A percentile compares a stretch with the other conserved stretches of the same genome.
phyloP scores from a whole-genome alignment of 441 rosid genomes.

The Populus tomentosa region DNA sequence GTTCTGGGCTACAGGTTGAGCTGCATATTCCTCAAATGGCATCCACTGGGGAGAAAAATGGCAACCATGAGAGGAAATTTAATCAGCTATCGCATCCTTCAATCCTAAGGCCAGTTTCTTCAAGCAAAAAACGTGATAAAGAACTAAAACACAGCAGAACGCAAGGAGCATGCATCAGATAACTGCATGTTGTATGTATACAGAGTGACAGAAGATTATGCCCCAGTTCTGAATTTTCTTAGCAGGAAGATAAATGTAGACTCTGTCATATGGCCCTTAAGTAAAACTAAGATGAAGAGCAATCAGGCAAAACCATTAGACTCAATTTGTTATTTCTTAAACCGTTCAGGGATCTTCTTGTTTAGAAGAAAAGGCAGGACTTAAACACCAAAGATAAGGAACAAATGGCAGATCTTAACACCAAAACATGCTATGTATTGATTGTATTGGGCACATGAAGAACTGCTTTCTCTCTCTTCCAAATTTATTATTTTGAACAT shows the following conservation, averaged over 20 bases:
- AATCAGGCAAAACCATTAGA: not conserved
- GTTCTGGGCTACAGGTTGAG: constrained; percentile 56
- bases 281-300: not conserved
- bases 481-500: not conserved
- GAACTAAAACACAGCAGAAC: not conserved
- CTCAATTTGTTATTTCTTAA: too few species aligned
- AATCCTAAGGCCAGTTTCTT: not conserved
- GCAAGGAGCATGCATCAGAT: not conserved
- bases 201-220: not conserved
- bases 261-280: not conserved
- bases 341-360: not conserved
- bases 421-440: not conserved
- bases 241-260: not conserved
- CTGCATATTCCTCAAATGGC: constrained; percentile 63
- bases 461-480: not conserved
- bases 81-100: not conserved
- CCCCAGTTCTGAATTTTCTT: not conserved
- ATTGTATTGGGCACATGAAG: not conserved
- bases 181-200: not conserved
- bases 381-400: not conserved
- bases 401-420: not conserved
- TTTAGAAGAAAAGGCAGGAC: not conserved
- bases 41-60: constrained; percentile 53
- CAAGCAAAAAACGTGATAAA: not conserved
- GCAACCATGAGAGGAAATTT: not conserved